Evolutionary conservation across 768 basidiomycete genomes (phyloP), one percentile per base, ranked within the genome.

Genomic region (Rhodotorula kratochvilovae): DNA sequence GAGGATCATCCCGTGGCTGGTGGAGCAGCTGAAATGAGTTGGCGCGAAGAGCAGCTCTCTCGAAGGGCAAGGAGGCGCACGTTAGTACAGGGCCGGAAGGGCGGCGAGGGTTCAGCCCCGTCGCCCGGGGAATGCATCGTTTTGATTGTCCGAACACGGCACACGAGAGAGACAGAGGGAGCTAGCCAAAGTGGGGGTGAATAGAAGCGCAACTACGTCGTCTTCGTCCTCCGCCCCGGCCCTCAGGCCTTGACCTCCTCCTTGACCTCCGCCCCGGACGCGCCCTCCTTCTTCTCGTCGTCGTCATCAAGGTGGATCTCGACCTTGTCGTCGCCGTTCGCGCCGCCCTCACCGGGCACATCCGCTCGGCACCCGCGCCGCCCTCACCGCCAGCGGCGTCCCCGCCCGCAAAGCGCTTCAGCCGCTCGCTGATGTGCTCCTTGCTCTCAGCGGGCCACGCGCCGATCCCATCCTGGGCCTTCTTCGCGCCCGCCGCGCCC

Each of bases 401-500:
- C 4, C 59, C 43, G 8, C 56, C 61, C 33, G 70, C 29, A 25
- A 75, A 75, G 27, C 73, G 48, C 61, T 71, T 71, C 59, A 75
- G 57, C 33, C 73, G 60, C 42, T 75, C 73, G 12, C 48, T 55
- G 36, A 75, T 63, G 64, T 75, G 73, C 63, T 66, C 55, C 29
- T 58, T 51, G 31, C 62, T 60, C 69, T 75, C 73, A 16, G 39
- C 29, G 17, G 73, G 73, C 67, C 70, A 69, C 15, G 67, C 59
- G 36, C 70, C 73, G 48, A 75, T 69, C 33, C 36, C n/a, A 7
- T 29, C 29, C 33, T 13, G 17, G 33, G 36, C 27, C 21, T 50
- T 39, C 61, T 36, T 48, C 17, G 54, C 27, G 45, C 36, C 39
- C 2, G 27, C n/a, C 21, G 39, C 42, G 19, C 17, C 31, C 33